These are phyloP conservation scores for Trichosporon sp. DNA, from an alignment of 1,284 basidiomycete species.

Conservation along the genomic window DNA sequence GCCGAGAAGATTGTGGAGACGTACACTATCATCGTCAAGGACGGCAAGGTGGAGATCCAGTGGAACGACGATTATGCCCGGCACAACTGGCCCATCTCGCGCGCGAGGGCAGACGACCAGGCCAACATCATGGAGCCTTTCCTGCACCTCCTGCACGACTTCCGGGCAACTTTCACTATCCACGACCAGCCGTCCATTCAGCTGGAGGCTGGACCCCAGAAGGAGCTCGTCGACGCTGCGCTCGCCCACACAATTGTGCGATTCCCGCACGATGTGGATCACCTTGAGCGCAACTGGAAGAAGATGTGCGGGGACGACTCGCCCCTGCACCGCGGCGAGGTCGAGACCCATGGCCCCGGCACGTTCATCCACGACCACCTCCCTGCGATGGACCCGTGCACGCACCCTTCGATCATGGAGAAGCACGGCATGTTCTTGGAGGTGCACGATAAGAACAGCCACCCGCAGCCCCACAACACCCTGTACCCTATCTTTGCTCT, in stretches of 20 bases:
- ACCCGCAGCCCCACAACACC: constrained; percentile 48
- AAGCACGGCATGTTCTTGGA: constrained; percentile 50
- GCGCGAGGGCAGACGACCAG: constrained; percentile 47
- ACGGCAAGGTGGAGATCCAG: constrained; percentile 48
- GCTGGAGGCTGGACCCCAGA: constrained; percentile 37
- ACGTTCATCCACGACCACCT: constrained; percentile 44
- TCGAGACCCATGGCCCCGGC: constrained; percentile 40
- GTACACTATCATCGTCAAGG: constrained; percentile 48
- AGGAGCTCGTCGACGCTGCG: constrained; percentile 42
- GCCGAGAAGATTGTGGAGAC: constrained; percentile 48
- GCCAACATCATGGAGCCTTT: constrained; percentile 52
- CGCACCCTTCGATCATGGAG: constrained; percentile 47
- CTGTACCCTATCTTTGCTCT: constrained; percentile 47
- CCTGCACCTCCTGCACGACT: constrained; percentile 29
- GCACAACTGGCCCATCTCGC: constrained; percentile 46
- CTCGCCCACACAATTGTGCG: constrained; percentile 27
- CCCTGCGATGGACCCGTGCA: constrained; percentile 48
- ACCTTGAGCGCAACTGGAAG: constrained; percentile 38
- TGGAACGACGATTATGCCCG: constrained; percentile 52
- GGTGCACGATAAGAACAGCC: constrained; percentile 36
- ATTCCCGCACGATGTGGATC: constrained; percentile 39
- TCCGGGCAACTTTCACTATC: constrained; percentile 48
- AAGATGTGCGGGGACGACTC: constrained; percentile 44
- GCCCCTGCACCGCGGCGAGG: constrained; percentile 36
- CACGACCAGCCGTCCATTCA: constrained; percentile 50